These are phyloP conservation scores for Singerocomus inundabilis DNA, from an alignment of 1,284 basidiomycete species.

Conservation along the genomic window DNA sequence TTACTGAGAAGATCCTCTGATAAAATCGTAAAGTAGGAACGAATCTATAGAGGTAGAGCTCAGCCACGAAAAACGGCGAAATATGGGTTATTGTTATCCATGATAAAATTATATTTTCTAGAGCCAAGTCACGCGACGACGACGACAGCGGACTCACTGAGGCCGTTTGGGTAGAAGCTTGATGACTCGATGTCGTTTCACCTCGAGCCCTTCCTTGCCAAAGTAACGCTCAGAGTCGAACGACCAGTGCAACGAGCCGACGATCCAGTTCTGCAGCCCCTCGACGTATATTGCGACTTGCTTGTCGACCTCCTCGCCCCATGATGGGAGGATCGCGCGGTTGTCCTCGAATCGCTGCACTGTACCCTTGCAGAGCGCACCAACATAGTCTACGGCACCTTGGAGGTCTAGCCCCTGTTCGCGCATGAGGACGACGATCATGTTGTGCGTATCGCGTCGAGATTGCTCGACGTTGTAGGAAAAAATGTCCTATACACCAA, in stretches of 20 bases:
- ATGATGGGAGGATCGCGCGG: slow-evolving; percentile 46
- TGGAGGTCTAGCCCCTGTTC: slow-evolving; percentile 49
- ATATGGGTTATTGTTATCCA: slow-evolving; percentile 9
- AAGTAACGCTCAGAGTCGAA: slow-evolving; percentile 59
- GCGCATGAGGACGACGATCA: slow-evolving; percentile 57
- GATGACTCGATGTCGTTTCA: slow-evolving; percentile 48
- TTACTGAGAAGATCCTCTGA: slow-evolving; percentile 5
- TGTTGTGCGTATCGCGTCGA: slow-evolving; percentile 55
- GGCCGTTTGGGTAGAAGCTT: slow-evolving; percentile 40
- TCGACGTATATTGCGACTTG: slow-evolving; percentile 50
- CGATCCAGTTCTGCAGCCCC: slow-evolving; percentile 57
- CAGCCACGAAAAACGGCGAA: neutral
- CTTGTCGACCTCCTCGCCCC: slow-evolving; percentile 49
- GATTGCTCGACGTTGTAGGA: slow-evolving; percentile 65
- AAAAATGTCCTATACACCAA: slow-evolving; percentile 49
- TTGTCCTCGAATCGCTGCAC: slow-evolving; percentile 47
- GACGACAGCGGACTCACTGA: slow-evolving; percentile 8
- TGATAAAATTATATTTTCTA: neutral
- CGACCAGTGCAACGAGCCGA: slow-evolving; percentile 59
- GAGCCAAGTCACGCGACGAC: neutral
- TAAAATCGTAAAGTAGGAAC: slow-evolving; percentile 8
- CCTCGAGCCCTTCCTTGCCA: slow-evolving; percentile 43
- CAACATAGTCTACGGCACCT: slow-evolving; percentile 52
- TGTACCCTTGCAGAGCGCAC: slow-evolving; percentile 47
- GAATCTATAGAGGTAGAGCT: slow-evolving; percentile 3